Evolutionary conservation across 2,329 filamentous ascomycete species (phyloP).

Genomic region (Hymenoscyphus fructigenus): DNA sequence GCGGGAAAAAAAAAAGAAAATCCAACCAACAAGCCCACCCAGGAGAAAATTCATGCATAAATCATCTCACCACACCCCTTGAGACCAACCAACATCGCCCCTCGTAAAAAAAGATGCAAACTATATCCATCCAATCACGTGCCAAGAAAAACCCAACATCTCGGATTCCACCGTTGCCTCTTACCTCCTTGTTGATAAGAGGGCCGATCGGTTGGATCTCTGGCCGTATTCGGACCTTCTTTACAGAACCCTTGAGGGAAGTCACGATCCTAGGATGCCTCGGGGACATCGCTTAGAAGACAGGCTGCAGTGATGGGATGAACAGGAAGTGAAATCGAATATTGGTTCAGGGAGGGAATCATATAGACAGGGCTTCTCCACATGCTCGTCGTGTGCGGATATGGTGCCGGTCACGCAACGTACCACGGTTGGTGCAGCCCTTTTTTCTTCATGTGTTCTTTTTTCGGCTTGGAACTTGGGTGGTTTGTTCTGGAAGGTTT

Average conservation of each 20-base stretch:
- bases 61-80: neutral
- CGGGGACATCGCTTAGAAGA: neutral
- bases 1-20: neutral
- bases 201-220: neutral
- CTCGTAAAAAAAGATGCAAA: neutral
- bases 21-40: neutral
- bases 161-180: neutral
- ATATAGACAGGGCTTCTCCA: constrained; percentile 2
- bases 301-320: no score
- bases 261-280: neutral
- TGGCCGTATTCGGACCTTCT: neutral
- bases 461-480: neutral
- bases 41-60: neutral
- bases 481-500: neutral
- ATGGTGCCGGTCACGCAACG: neutral
- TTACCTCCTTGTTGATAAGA: neutral
- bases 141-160: neutral
- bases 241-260: neutral
- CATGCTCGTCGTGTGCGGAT: neutral
- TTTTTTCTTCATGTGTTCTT: neutral
- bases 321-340: no score
- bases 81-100: neutral
- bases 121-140: neutral
- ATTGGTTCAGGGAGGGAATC: neutral
- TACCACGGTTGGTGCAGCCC: neutral